Evolutionary conservation across 179 eudicot species (phyloP), one percentile per base, ranked within the genome.

Genomic region (Sideroxylon spinosum): DNA sequence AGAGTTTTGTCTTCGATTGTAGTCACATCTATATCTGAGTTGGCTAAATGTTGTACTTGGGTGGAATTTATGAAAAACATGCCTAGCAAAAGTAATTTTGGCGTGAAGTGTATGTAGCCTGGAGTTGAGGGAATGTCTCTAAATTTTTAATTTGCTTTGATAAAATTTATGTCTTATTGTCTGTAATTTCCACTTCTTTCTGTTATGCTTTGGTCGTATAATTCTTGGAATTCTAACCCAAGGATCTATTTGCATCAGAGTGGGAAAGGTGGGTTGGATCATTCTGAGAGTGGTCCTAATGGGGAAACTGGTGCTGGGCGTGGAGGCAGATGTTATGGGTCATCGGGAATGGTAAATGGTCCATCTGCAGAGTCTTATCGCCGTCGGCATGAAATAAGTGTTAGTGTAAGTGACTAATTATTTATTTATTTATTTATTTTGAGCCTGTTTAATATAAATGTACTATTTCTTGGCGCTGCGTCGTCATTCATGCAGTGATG

Each of bases 331-430:
- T 81, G 77, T 22, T 77, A 76, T 60, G 86, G 77, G 60, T 65
- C 84, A 17, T 71, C 85, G 64, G 86, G 81, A 76, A 71, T 73
- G 56, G 89, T 82, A 68, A 79, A 83, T 81, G 85, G 82, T 76
- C 55, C 86, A 81, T 91, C 97, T 29, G 82, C 91, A 13, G 97
- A 93, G 69, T 83, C 91, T 46, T 94, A 95, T 83, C 89, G 97
- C 26, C 89, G 83, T 44, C 84, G 69, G 52, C 97, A 95, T 85
- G 98, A 95, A 82, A 95, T 95, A 48, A 83, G 92, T 82, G 95
- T 94, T 62, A 69, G 86, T 20, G 98, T 94, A 84, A 88, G 95
- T 81, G 77, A 82, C 52, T 50, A 29, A 29, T 3, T 29, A 52
- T 10, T 63, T 11, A 19, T 19, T 16, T 7, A 53, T 53, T 13